Evolutionary conservation across 495 filamentous ascomycete species (phyloP), one percentile per base, ranked within the genome.

Genomic region (Rhypophila decipiens): DNA sequence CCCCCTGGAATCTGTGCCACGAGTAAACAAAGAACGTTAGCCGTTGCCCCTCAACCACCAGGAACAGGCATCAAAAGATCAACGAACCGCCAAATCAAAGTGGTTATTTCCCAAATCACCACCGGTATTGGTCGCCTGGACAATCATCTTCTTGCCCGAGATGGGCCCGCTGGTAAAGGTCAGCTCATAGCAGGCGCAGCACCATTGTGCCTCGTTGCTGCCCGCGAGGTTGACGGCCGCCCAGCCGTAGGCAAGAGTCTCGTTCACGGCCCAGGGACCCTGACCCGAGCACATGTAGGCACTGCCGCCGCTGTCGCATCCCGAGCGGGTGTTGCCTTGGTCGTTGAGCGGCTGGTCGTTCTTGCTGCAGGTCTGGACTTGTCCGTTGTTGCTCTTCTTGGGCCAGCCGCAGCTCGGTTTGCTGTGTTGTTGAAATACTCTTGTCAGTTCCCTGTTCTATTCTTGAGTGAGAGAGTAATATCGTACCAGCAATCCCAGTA

Each of bases 101-200:
- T 83, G 80, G 46, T 80, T 80, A 15, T 67, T 52, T 15, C 70
- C 70, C 44, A 84, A 57, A 45, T 83, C 79, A 17, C 71, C 74
- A 12, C 79, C 80, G 18, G 79, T 84, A 58, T 86, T 86, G 37
- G 77, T 83, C 13, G 80, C 79, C 66, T 85, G 82, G 15, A 85
- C 78, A 46, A 85, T 72, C 73, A 85, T 75, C 66, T 77, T 76
- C 73, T 85, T 77, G 48, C 82, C 73, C 37, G 50, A 27, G 9
- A 78, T 71, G 0, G 78, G 56, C 0, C 73, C 76, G 52, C 69
- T 72, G 5, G 80, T 84, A 60, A 85, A 84, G 7, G 79, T 83
- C 39, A 83, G 62, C 64, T 84, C 71, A 61, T 84, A 86, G 62
- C 83, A 85, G 49, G 75, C 70, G 59, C 83, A 85, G 69, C 83